Percentiles rank a stretch among this genome's conserved stretches.
Evolutionary conservation across 352 stramenopile genomes (phyloP).

Genomic region (Vaucheria bursata): DNA sequence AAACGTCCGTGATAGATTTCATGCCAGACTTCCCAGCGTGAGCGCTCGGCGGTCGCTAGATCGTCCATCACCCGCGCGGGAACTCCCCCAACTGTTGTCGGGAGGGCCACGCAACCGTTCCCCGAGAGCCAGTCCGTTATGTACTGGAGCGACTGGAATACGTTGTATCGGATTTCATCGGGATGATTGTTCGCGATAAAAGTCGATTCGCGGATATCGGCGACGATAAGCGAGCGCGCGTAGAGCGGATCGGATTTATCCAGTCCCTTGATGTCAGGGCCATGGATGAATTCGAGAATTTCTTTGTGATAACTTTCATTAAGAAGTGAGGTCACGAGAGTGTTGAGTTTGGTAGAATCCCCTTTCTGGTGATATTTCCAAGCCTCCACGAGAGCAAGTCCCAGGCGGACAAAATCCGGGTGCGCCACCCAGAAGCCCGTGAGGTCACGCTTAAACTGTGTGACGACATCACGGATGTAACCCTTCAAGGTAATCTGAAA

Average conservation of each 20-base stretch:
- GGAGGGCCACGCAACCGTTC: not conserved
- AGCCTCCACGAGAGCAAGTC: not conserved
- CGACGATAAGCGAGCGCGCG: not conserved
- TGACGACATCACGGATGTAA: not conserved
- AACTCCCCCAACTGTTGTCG: not conserved
- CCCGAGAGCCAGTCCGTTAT: not conserved
- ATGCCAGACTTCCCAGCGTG: not conserved
- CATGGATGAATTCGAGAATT: not conserved
- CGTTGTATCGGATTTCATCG: not conserved
- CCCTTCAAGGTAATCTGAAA: constrained; percentile 1
- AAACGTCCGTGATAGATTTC: not conserved
- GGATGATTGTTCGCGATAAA: not conserved
- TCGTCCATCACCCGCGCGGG: not conserved
- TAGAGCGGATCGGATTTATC: not conserved
- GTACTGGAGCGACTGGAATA: not conserved
- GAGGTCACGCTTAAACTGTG: not conserved
- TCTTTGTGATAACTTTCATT: not conserved
- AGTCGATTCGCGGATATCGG: not conserved
- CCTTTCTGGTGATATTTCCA: not conserved
- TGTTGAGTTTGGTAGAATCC: not conserved
- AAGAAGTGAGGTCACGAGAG: not conserved
- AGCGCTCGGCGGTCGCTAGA: not conserved
- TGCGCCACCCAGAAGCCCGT: constrained; percentile 1
- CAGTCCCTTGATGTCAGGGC: not conserved
- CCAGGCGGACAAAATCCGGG: not conserved